Evolutionary conservation across 2,329 filamentous ascomycete genomes (phyloP).

Genomic region (Zelopaecilomyces penicillatus): DNA sequence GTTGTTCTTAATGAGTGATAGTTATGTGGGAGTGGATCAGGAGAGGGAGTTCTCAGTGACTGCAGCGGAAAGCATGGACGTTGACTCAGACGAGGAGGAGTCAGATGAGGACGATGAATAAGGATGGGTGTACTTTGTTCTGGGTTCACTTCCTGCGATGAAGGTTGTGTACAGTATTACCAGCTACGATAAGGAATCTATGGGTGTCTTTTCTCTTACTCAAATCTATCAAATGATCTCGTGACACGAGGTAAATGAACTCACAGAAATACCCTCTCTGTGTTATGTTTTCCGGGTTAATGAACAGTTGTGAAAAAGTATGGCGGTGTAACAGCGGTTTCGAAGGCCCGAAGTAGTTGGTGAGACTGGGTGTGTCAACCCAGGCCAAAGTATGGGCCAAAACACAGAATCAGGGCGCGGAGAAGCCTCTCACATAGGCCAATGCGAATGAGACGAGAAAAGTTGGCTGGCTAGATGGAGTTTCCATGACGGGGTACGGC

Average conservation of each 20-base stretch:
- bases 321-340: conserved; percentile 20
- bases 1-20: conserved; percentile 92
- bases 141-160: conserved; percentile 11
- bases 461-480: too few species aligned
- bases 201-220: not conserved
- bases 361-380: conserved; percentile 7
- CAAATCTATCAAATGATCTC: not conserved
- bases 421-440: too few species aligned
- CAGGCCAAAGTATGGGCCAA: too few species aligned
- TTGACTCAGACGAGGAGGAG: conserved; percentile 80
- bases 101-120: conserved; percentile 48
- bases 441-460: too few species aligned
- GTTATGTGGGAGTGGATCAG: conserved; percentile 94
- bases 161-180: conserved; percentile 24
- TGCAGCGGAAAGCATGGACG: conserved; percentile 88
- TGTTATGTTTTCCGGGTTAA: conserved; percentile 20
- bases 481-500: not conserved
- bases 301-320: conserved; percentile 21
- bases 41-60: conserved; percentile 80
- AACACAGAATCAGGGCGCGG: too few species aligned
- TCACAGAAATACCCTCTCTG: conserved; percentile 16
- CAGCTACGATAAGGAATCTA: conserved; percentile 19
- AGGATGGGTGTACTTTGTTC: conserved; percentile 5
- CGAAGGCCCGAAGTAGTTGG: conserved; percentile 14
- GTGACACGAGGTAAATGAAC: conserved; percentile 12